A percentile compares a stretch with the other conserved stretches of the same genome.
These are phyloP conservation scores for Eleusine coracana DNA, from an alignment of 176 grass and related monocot species.

Conservation along the genomic window DNA sequence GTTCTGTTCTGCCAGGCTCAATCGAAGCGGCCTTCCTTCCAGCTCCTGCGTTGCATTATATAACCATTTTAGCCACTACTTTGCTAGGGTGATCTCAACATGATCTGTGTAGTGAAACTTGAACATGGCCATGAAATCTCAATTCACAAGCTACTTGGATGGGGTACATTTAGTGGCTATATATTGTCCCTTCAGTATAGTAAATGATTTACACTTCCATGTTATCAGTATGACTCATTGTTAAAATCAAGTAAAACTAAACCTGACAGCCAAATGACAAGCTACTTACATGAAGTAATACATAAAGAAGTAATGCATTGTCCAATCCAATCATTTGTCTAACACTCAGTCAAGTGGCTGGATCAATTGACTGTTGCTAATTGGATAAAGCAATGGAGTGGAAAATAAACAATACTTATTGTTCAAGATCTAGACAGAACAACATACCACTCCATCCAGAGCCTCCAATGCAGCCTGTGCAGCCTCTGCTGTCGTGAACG, in stretches of 20 bases:
- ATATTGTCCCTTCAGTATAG: not conserved
- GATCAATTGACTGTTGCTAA: not conserved
- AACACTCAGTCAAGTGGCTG: not conserved
- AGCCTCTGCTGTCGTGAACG: slow-evolving; percentile 67
- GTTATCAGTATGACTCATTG: not conserved
- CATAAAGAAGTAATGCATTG: not conserved
- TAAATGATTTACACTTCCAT: not conserved
- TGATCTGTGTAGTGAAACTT: not conserved
- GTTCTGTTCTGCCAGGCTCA: slow-evolving; percentile 60
- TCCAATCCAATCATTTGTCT: not conserved
- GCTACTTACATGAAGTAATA: not conserved
- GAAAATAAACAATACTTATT: not conserved
- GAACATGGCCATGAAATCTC: not conserved
- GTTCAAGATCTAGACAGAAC: not conserved
- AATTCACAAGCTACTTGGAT: not conserved
- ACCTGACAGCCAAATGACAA: not conserved
- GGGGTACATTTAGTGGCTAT: not conserved
- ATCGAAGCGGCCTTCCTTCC: slow-evolving; percentile 37
- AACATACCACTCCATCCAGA: slow-evolving; percentile 79
- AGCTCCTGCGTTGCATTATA: slow-evolving; percentile 50
- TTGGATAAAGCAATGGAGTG: not conserved
- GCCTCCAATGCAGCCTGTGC: slow-evolving; percentile 68
- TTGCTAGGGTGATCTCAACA: not conserved
- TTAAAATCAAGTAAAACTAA: not conserved
- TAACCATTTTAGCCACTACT: slow-evolving; percentile 21